Percentiles rank a stretch among this genome's conserved stretches.
phyloP scores from a whole-genome alignment of 208 protist species.

The Strigomonas culicis region DNA sequence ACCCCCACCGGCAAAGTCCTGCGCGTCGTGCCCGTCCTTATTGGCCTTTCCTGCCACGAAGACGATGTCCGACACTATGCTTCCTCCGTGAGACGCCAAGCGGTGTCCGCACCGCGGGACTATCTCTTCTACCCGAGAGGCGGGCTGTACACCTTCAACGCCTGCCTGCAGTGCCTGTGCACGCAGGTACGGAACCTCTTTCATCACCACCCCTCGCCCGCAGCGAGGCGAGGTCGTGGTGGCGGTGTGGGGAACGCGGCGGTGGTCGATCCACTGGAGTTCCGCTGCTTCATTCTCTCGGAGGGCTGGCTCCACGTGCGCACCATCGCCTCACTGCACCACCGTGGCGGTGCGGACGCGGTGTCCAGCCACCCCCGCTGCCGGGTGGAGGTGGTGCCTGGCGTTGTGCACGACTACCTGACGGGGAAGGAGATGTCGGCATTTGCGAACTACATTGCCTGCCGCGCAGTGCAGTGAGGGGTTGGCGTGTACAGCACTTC shows the following conservation, averaged over 20 bases:
- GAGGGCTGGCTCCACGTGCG: conserved; percentile 62
- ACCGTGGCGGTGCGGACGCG: background rate
- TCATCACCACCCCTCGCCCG: background rate
- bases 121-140: conserved; percentile 44
- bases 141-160: conserved; percentile 64
- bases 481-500: background rate
- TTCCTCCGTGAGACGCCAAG: background rate
- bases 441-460: conserved; percentile 5
- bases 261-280: conserved; percentile 4
- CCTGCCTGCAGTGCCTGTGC: conserved; percentile 28
- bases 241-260: background rate
- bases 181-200: background rate
- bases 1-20: conserved; percentile 21
- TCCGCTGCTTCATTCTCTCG: conserved; percentile 48
- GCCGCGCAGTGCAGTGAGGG: background rate
- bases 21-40: conserved; percentile 36
- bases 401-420: conserved; percentile 6
- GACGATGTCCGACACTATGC: background rate
- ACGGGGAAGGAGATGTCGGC: background rate
- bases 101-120: conserved; percentile 5
- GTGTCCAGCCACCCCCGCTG: background rate
- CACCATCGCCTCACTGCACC: conserved; percentile 42
- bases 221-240: background rate
- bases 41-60: conserved; percentile 32
- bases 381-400: conserved; percentile 1